Base-by-base conservation (phyloP, 169 alveolate species). In the Plasmodium fragile region DNA sequence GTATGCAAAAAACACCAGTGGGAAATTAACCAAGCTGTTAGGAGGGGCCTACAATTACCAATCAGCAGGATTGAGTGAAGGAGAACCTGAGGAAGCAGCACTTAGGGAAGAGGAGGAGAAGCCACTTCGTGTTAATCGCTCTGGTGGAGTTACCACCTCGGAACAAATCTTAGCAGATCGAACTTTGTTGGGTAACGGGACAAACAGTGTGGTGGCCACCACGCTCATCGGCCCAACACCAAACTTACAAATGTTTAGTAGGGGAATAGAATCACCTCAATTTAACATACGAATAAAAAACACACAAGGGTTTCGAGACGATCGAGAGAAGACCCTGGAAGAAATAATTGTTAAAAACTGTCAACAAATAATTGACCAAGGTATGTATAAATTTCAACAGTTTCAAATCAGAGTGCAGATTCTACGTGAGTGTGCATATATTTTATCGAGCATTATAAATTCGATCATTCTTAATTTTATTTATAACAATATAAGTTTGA, bases 1-100 rank as follows among this genome's bases (percentile, higher is more conserved):
- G 79, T 85, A 85, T 77, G 25, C 34, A 28, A 85, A 85, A 28
- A 85, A 85, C 69, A 85, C 93, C 16, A 85, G 80, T 75, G 80
- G 80, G 28, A 85, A 32, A 22, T 11, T 85, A 32, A 85, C 70
- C 10, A 85, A 72, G 43, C 5, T 85, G n/a, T 25, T 85, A n/a
- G 93, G 93, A 2, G 93, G 93, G 8, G 49, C 59, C 5, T 75
- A 85, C 52, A 75, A 49, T 25, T 85, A 85, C 65, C 59, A 49
- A 0, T 49, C 59, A 0, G 22, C 0, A 49, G 59, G 8, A 49
- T 13, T 13, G 52, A 8, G 7, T 41, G 52, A 41, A 13, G 92
- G 34, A 5, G 22, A 43, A 41, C 16, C 52, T 8, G 32, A 13
- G n/a, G 18, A 36, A 4, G 41, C 22, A 0, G 4, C 49, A 36